These are phyloP conservation scores for Naganishia vaughanmartiniae DNA, from an alignment of 768 basidiomycete genomes.

Conservation along the genomic window DNA sequence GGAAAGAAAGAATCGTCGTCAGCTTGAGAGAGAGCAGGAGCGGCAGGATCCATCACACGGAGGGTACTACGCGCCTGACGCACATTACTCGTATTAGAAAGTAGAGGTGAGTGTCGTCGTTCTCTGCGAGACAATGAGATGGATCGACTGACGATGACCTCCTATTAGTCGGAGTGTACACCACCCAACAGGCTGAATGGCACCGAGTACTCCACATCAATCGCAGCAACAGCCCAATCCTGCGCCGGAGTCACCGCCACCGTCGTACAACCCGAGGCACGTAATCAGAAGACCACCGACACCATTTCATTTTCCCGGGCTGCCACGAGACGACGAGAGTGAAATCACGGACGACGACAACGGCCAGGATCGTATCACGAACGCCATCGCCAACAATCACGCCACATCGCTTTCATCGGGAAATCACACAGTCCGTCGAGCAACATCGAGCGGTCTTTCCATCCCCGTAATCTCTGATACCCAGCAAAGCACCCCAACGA, in stretches of 20 bases:
- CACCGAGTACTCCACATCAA: too few species aligned
- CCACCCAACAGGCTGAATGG: neutral
- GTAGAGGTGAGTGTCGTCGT: neutral
- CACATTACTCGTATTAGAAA: neutral
- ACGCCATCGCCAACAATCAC: too few species aligned
- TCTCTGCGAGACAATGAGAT: neutral
- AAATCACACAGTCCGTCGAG: neutral
- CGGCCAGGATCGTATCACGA: neutral
- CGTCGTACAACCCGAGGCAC: too few species aligned
- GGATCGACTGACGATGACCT: neutral
- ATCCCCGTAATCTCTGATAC: neutral
- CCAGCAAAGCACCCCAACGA: neutral
- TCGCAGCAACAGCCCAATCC: too few species aligned
- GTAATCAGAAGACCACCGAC: neutral
- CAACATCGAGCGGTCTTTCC: neutral
- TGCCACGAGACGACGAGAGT: neutral
- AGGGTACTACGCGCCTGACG: slow-evolving; percentile 2
- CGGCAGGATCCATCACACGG: neutral
- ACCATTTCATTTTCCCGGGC: neutral
- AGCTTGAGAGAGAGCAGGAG: neutral
- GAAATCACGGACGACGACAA: too few species aligned
- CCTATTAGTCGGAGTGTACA: neutral
- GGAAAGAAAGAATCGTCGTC: neutral
- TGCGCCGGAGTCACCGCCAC: too few species aligned
- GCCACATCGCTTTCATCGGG: too few species aligned